Conservation (phyloP, 2,329 filamentous ascomycete genomes). For the Colletotrichum sojae region DNA sequence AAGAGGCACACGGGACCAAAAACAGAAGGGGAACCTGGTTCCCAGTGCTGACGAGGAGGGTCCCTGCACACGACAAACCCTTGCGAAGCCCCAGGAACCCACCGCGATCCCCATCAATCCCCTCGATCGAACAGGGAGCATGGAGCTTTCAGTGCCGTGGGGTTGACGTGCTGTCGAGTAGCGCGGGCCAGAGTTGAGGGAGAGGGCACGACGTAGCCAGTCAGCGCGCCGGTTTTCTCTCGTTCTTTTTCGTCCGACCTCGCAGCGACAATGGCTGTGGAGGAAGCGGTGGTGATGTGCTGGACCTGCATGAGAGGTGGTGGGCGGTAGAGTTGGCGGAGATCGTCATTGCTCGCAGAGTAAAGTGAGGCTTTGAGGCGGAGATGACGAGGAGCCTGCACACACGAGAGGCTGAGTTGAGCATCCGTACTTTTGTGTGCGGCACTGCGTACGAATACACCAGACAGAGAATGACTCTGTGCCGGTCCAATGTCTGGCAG, state of each 20-base stretch:
- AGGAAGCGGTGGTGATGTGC: conserved; percentile 13
- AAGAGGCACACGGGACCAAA: conserved; percentile 16
- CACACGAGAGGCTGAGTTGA: not conserved
- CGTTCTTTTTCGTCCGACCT: conserved; percentile 25
- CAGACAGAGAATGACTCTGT: no score
- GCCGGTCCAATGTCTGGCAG: no score
- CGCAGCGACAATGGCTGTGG: conserved; percentile 21
- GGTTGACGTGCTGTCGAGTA: conserved; percentile 38
- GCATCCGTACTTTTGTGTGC: no score
- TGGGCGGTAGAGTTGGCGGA: conserved; percentile 18
- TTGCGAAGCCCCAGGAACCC: conserved; percentile 41
- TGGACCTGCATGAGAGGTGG: conserved; percentile 24
- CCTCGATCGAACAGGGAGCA: conserved; percentile 36
- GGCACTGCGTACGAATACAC: no score
- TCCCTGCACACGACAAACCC: conserved; percentile 32
- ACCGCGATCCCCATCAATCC: conserved; percentile 40
- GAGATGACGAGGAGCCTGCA: conserved; percentile 5
- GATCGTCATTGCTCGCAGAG: conserved; percentile 20
- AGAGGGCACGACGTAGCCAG: not conserved
- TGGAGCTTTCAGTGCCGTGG: conserved; percentile 39
- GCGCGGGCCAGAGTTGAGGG: conserved; percentile 2
- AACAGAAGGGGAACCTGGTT: conserved; percentile 32
- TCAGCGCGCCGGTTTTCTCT: not conserved
- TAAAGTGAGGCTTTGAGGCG: conserved; percentile 15
- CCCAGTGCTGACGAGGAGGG: conserved; percentile 27